Base-by-base conservation (phyloP, 2,329 filamentous ascomycete genomes). In the Didymella pinodella region DNA sequence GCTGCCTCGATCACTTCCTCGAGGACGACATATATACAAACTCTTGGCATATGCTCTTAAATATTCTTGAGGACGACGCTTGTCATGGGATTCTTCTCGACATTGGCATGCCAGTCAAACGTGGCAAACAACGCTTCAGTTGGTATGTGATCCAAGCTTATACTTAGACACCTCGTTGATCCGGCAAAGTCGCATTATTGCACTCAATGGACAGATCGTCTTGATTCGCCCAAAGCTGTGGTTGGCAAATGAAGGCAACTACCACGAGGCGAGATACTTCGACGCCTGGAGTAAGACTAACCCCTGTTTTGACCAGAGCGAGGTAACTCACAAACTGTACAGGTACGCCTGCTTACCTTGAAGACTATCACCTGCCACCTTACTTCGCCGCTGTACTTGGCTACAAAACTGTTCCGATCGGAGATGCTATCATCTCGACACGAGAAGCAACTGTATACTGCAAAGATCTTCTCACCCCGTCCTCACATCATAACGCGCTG, bases 181-280 rank as follows among this genome's bases (percentile, higher is more conserved):
- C 34, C 18, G 3, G 7, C n/a, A 8, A 28, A 48, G 45, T 26
- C 45, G 45, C 3, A 10, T 48, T 16, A 83, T 90, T 60, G 80
- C 81, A 60, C 81, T 86, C 53, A 85, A 93, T 65, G 83, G 86
- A 49, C 86, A 88, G 76, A 87, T 93, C n/a, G 77, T 93, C 18
- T 80, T 89, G 56, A 88, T 94, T 57, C 81, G 90, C 11, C 89
- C 90, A 0, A 92, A 92, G 76, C 81, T 91, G 64, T 87, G 82
- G 67, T 82, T 92, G 7, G 89, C 89, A 46, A 89, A 90, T 61
- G 88, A 91, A 73, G 89, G 89, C 2, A 90, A 81, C 65, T 81
- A 77, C 52, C 73, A 79, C 7, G 80, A 82, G 65, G 70, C 70
- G 62, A 61, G 71, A 5, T 67, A 75, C 62, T 76, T 76, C 41